Conservation (phyloP, 2,329 filamentous ascomycete species). For the Monosporascus sp. region DNA sequence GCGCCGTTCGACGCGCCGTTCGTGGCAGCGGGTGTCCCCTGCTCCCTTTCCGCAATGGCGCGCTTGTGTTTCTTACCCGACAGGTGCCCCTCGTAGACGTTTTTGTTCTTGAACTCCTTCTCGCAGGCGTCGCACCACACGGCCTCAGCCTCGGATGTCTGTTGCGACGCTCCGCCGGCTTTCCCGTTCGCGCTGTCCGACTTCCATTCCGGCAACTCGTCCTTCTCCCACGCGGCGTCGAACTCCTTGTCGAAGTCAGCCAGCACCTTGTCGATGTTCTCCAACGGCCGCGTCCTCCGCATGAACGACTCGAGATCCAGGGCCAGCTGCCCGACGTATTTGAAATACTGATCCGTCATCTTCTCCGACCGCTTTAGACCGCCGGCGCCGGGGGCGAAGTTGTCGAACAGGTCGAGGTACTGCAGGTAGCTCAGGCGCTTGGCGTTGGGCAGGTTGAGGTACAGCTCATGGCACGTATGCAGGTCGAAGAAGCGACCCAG, state of each 20-base stretch:
- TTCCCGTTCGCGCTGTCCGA: conserved; percentile 42
- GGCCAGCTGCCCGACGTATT: conserved; percentile 75
- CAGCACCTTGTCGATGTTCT: conserved; percentile 78
- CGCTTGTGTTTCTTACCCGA: conserved; percentile 90
- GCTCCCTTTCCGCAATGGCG: conserved; percentile 62
- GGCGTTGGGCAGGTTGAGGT: conserved; percentile 80
- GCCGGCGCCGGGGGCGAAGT: conserved; percentile 68
- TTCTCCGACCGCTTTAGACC: conserved; percentile 78
- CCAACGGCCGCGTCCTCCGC: conserved; percentile 75
- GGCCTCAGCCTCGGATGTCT: conserved; percentile 49
- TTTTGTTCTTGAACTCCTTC: conserved; percentile 92
- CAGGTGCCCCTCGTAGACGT: conserved; percentile 87
- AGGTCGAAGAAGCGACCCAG: conserved; percentile 92
- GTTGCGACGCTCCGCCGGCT: conserved; percentile 30
- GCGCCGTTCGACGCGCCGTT: conserved; percentile 22
- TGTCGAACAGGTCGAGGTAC: conserved; percentile 88
- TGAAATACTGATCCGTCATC: conserved; percentile 87
- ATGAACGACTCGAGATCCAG: conserved; percentile 86
- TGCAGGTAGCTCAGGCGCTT: conserved; percentile 87
- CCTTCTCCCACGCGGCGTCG: conserved; percentile 72
- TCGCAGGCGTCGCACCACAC: conserved; percentile 90
- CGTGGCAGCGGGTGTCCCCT: conserved; percentile 36
- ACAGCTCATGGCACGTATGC: conserved; percentile 76
- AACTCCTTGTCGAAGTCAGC: conserved; percentile 77
- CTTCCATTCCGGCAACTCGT: conserved; percentile 76